Evolutionary conservation across 2,329 filamentous ascomycete genomes (phyloP), one percentile per base, ranked within the genome.

Genomic region (Ceratocystis smalleyi): DNA sequence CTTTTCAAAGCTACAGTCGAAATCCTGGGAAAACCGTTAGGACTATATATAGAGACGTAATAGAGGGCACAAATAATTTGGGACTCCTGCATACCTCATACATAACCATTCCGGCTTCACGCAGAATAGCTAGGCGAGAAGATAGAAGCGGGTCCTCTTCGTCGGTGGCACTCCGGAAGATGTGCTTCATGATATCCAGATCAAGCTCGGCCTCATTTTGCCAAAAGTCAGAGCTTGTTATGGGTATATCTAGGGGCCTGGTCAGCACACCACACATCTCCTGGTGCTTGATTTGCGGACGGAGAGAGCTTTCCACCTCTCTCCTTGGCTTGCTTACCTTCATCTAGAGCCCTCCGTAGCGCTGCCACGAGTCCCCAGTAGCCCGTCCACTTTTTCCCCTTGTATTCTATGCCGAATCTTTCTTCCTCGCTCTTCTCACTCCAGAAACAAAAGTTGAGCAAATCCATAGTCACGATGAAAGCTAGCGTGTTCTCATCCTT

Each of bases 381-480:
- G 2, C 94, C 94, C 0, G 91, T 96, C 90, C 91, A 97, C 65
- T 75, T 83, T 73, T 83, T 86, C 32, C 84, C 91, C 57, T 81
- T 82, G 74, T 96, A 97, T 65, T 89, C 85, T 51, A 99, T 81
- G 8, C 87, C 82, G 73, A 92, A 99, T 10, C 90, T 81, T 70
- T 92, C 84, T 4, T 84, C 80, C 10, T 88, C 85, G 0, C 78
- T 74, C 55, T 75, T 72, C 62, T 89, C 86, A 15, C 89, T 95
- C 94, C 94, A 99, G 74, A 99, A 99, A 24, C 87, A 95, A 72
- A 97, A 99, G 73, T 99, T 99, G 61, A 99, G 77, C 32, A 99
- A 74, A 73, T 99, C 94, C 90, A 99, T 95, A 22, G 89, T 90
- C 73, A 99, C 97, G 70, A 99, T 92, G 72, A 99, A 97, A 68